A percentile compares a stretch with the other conserved stretches of the same genome.
Conservation (phyloP, 805 yeast genomes). For the Suhomyces faveliae region DNA sequence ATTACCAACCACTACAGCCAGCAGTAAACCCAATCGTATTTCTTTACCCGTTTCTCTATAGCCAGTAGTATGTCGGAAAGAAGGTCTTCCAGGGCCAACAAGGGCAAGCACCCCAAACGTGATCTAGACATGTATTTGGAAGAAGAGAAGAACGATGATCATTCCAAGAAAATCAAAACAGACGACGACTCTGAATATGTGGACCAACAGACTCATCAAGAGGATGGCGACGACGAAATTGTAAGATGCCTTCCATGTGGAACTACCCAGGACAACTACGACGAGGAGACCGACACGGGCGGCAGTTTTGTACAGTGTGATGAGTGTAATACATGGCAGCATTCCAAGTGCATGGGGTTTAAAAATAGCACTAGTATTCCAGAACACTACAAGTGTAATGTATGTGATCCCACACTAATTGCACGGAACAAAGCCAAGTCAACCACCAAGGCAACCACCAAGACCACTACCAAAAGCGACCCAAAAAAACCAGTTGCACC, state of each 20-base stretch:
- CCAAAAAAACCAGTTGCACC: too few relatives aligned
- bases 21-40: too few relatives aligned
- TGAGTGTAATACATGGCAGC: conserved; percentile 70
- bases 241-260: conserved; percentile 66
- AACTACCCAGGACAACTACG: conserved; percentile 54
- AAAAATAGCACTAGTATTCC: conserved; percentile 40
- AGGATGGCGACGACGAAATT: conserved; percentile 38
- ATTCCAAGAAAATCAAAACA: conserved; percentile 4
- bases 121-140: conserved; percentile 16
- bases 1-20: too few relatives aligned
- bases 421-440: neutral
- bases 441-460: neutral
- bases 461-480: neutral
- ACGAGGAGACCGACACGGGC: conserved; percentile 52
- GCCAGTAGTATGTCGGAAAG: conserved; percentile 15
- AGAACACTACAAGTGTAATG: conserved; percentile 50
- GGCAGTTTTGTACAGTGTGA: conserved; percentile 70
- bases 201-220: conserved; percentile 5
- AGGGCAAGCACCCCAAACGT: conserved; percentile 39
- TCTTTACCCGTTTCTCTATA: too few relatives aligned
- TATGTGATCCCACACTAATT: conserved; percentile 42
- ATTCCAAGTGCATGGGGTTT: conserved; percentile 59
- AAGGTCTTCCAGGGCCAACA: conserved; percentile 38
- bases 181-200: conserved; percentile 13
- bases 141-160: conserved; percentile 12